These are phyloP conservation scores for Moricandia moricandioides DNA, from an alignment of 345 rosid genomes.

Conservation along the genomic window DNA sequence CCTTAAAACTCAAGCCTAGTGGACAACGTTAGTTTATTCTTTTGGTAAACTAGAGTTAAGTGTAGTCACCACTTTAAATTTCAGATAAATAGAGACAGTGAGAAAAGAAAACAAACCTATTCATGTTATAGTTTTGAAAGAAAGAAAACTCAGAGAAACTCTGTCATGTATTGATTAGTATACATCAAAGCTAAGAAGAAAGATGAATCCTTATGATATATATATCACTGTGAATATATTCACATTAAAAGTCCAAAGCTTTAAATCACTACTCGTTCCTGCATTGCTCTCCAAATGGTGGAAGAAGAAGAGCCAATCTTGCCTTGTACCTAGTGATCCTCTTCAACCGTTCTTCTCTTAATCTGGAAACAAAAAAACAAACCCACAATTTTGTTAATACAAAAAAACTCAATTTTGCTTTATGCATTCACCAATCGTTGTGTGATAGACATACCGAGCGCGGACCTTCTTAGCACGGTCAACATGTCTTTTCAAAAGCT, in stretches of 20 bases:
- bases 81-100: too few species aligned
- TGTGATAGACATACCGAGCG: conserved; percentile 46
- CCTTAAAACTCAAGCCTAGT: too few species aligned
- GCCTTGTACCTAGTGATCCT: conserved; percentile 80
- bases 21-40: too few species aligned
- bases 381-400: not conserved
- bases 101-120: too few species aligned
- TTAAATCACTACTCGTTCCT: conserved; percentile 40
- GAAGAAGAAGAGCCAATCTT: conserved; percentile 88
- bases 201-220: not conserved
- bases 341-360: conserved; percentile 63
- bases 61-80: too few species aligned
- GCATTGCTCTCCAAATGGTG: conserved; percentile 67
- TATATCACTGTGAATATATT: conserved; percentile 17
- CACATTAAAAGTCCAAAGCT: conserved; percentile 9
- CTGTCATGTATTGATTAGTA: too few species aligned
- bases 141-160: too few species aligned
- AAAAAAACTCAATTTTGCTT: not conserved
- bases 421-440: not conserved
- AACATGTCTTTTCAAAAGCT: conserved; percentile 67
- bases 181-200: not conserved
- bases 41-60: too few species aligned
- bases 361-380: conserved; percentile 41
- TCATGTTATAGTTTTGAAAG: too few species aligned
- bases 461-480: conserved; percentile 77